Evolutionary conservation across 768 basidiomycete species (phyloP), one percentile per base, ranked within the genome.

Genomic region (Lactarius sanguifluus): DNA sequence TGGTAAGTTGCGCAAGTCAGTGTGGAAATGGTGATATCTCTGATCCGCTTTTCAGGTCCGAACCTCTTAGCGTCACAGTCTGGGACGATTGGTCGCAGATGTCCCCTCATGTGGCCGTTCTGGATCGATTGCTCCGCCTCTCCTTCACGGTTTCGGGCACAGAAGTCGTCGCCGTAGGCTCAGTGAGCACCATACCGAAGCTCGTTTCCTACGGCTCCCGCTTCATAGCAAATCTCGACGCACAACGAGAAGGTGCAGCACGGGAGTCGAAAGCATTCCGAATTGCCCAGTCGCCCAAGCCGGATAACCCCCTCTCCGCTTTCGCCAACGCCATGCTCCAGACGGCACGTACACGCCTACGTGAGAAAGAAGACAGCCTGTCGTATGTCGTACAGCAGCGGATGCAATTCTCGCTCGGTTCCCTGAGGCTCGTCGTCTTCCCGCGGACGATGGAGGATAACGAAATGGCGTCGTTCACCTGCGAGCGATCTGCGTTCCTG

Each of bases 301-400:
- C 90, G 8, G 88, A 88, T 59, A 93, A 92, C 69, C 87, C 92
- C 2, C 79, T 95, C 18, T 91, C 91, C 1, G 85, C 89, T 15
- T 91, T 94, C n/a, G 92, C 93, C 1, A 86, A 90, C 68, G 90
- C 92, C 36, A 91, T 94, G 86, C 75, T 94, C 45, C 80, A 83
- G 62, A 90, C 91, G 0, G 90, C 92, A 32, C 83, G 86, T 50
- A 86, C 79, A 52, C 84, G 86, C 25, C 84, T 92, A 75, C 87
- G 84, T 69, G 91, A 91, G 76, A 81, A 82, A 16, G 89, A 89
- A 64, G 76, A 78, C 10, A 82, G 79, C 1, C 75, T 90, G 9
- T 82, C 83, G 6, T 87, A 88, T 68, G 77, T 83, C 18, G 85
- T 95, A 67, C 79, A 81, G 59, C 91, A 93, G 73, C 84, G 86